phyloP scores from a whole-genome alignment of 2,329 filamentous ascomycete genomes.

The Pseudopyrenochaeta lycopersici region DNA sequence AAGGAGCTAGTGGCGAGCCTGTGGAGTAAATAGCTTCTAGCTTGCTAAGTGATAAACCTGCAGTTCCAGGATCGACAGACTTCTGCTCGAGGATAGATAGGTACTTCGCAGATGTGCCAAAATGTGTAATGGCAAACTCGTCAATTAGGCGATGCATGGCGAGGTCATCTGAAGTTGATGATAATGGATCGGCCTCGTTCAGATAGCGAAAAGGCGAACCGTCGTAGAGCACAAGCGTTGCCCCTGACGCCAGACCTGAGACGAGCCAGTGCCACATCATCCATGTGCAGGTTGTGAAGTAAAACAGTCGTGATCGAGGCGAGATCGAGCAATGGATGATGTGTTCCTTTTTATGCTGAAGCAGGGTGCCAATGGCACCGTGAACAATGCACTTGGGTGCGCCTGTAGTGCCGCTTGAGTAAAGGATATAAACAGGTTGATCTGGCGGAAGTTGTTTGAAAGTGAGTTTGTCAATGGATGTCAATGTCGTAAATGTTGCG shows the following conservation, averaged over 20 bases:
- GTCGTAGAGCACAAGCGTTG: constrained; percentile 87
- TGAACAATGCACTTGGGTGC: constrained; percentile 94
- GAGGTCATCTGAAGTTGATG: constrained; percentile 72
- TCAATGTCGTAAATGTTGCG: constrained; percentile 53
- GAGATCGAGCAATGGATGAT: constrained; percentile 84
- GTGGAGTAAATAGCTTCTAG: constrained; percentile 93
- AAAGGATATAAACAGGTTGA: constrained; percentile 92
- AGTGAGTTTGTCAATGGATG: constrained; percentile 30
- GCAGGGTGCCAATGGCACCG: constrained; percentile 84
- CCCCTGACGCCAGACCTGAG: constrained; percentile 82
- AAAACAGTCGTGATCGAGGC: constrained; percentile 78
- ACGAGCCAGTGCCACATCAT: constrained; percentile 99
- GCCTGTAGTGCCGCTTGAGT: constrained; percentile 89
- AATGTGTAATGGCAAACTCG: constrained; percentile 84
- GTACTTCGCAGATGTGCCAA: constrained; percentile 94
- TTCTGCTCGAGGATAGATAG: constrained; percentile 89
- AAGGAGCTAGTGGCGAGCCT: constrained; percentile 89
- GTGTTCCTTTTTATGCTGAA: constrained; percentile 98
- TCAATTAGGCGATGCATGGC: constrained; percentile 86
- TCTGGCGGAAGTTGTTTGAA: constrained; percentile 85
- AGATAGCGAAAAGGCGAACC: constrained; percentile 81
- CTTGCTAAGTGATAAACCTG: constrained; percentile 62
- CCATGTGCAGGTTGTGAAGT: constrained; percentile 95
- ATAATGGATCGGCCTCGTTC: constrained; percentile 51
- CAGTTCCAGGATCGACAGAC: constrained; percentile 35